These are phyloP conservation scores for Lichina pygmaea DNA, from an alignment of 495 filamentous ascomycete genomes.

Conservation along the genomic window DNA sequence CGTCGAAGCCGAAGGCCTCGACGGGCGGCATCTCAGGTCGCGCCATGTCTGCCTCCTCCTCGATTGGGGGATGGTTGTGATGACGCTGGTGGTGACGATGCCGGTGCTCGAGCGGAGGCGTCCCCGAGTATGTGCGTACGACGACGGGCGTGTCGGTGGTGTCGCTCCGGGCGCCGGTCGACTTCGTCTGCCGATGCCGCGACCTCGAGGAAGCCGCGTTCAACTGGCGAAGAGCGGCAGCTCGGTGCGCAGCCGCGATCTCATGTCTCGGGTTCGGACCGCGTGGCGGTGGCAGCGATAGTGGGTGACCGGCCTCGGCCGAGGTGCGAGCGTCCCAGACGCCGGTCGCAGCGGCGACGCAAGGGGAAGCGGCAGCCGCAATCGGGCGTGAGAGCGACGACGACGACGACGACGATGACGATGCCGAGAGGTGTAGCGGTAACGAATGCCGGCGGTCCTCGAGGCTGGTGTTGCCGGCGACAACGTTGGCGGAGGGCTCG, in stretches of 20 bases:
- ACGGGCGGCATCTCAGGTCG: background rate
- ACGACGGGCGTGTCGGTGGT: conserved; percentile 1
- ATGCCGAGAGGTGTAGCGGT: background rate
- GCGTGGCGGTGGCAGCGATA: background rate
- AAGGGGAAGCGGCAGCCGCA: background rate
- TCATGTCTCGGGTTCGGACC: background rate
- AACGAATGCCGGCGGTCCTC: background rate
- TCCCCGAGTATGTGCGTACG: conserved; percentile 2
- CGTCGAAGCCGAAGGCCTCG: conserved; percentile 3
- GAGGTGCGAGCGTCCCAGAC: background rate
- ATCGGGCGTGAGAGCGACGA: no score
- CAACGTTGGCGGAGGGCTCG: background rate
- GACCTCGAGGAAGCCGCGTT: background rate
- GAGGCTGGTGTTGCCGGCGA: background rate
- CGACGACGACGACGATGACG: no score
- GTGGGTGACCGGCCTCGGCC: background rate
- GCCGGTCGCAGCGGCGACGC: background rate
- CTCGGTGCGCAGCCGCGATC: background rate
- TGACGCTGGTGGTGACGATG: background rate
- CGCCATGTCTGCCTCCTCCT: conserved; percentile 1
- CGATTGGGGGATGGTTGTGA: background rate
- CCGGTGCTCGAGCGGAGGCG: background rate
- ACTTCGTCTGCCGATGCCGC: conserved; percentile 1
- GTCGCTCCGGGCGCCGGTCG: background rate
- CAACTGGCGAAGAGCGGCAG: background rate